Percentiles rank a stretch among this genome's conserved stretches.
phyloP scores from a whole-genome alignment of 352 stramenopile species.

The Phytophthora kernoviae region DNA sequence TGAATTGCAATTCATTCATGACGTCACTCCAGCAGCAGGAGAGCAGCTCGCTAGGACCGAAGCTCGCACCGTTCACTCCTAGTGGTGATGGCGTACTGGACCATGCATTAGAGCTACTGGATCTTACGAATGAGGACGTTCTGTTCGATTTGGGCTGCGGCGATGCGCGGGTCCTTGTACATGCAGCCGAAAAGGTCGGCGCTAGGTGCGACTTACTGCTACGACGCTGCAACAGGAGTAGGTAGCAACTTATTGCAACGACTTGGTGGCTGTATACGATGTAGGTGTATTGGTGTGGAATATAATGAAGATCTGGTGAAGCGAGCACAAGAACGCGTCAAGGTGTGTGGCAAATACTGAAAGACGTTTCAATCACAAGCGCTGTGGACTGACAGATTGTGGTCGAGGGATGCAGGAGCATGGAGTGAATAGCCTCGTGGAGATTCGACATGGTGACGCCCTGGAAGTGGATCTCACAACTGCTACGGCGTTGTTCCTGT shows the following conservation, averaged over 20 bases:
- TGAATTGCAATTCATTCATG: background rate
- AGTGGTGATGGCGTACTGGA: slow-evolving; percentile 68
- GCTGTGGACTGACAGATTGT: background rate
- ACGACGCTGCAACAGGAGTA: background rate
- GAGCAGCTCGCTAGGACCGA: slow-evolving; percentile 32
- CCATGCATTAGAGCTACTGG: slow-evolving; percentile 67
- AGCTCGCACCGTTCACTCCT: slow-evolving; percentile 84
- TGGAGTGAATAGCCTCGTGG: slow-evolving; percentile 45
- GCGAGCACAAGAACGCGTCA: slow-evolving; percentile 46
- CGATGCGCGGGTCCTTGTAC: slow-evolving; percentile 73
- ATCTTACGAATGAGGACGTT: slow-evolving; percentile 54
- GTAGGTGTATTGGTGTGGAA: slow-evolving; percentile 76
- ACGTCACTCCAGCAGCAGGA: background rate
- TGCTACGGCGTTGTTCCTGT: slow-evolving; percentile 80
- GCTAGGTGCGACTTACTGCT: slow-evolving; percentile 32
- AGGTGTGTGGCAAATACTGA: slow-evolving; percentile 32
- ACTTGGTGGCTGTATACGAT: background rate
- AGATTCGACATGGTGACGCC: slow-evolving; percentile 69
- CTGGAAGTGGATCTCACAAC: slow-evolving; percentile 58
- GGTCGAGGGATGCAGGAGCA: slow-evolving; percentile 43
- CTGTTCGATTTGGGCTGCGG: slow-evolving; percentile 83
- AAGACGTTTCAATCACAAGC: background rate
- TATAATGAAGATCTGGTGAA: slow-evolving; percentile 69
- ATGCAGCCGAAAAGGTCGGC: slow-evolving; percentile 52
- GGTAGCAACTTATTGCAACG: background rate